A percentile compares a stretch with the other conserved stretches of the same genome.
Evolutionary conservation across 345 rosid species (phyloP).

Genomic region (Viola odorata): DNA sequence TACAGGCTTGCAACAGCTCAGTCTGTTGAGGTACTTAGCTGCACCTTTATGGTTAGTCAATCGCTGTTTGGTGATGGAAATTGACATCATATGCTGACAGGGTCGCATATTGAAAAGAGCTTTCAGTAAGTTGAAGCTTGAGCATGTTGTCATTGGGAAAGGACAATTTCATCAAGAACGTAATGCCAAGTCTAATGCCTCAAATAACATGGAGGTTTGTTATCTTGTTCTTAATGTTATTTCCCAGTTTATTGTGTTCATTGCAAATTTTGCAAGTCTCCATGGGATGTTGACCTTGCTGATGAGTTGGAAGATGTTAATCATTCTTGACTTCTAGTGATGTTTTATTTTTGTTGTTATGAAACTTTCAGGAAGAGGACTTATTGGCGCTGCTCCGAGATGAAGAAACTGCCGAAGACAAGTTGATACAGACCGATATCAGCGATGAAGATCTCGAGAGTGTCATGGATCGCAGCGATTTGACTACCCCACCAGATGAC

Average conservation of each 20-base stretch:
- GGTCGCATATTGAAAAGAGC: constrained; percentile 91
- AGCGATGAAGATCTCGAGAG: constrained; percentile 69
- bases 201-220: constrained; percentile 43
- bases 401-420: constrained; percentile 88
- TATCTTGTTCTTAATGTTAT: background rate
- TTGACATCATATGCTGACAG: constrained; percentile 33
- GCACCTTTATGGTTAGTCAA: background rate
- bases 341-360: background rate
- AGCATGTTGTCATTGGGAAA: constrained; percentile 89
- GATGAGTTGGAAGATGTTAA: background rate
- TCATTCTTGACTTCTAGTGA: background rate
- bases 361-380: constrained; percentile 65
- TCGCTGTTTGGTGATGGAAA: background rate
- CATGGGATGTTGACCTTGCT: background rate
- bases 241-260: background rate
- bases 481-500: constrained; percentile 28
- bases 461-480: constrained; percentile 72
- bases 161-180: constrained; percentile 94
- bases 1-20: constrained; percentile 90
- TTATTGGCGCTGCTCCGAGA: constrained; percentile 59
- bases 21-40: constrained; percentile 65
- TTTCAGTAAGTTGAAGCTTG: constrained; percentile 83
- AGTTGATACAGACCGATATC: constrained; percentile 75
- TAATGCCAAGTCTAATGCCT: constrained; percentile 20
- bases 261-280: background rate